These are phyloP conservation scores for Syzygium aqueum DNA, from an alignment of 345 rosid genomes.

Conservation along the genomic window DNA sequence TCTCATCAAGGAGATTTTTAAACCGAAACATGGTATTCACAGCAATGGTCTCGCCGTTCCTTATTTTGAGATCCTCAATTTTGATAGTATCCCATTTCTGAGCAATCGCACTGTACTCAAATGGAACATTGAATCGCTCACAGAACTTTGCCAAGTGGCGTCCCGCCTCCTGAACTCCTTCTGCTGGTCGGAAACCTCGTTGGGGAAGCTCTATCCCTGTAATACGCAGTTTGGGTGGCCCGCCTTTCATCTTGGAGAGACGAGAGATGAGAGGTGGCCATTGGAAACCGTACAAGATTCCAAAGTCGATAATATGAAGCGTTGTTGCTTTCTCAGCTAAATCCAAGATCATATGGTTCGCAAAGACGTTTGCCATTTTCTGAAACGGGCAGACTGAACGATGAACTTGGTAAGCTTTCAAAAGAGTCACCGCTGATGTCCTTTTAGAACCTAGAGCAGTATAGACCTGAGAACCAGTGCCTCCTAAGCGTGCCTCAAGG, in stretches of 20 bases:
- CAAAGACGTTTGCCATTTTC: conserved; percentile 44
- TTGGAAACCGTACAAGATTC: conserved; percentile 71
- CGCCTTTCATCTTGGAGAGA: conserved; percentile 43
- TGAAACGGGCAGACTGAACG: conserved; percentile 50
- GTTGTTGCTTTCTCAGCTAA: conserved; percentile 31
- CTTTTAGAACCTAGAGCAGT: conserved; percentile 29
- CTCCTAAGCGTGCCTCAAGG: conserved; percentile 71
- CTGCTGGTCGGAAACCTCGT: conserved; percentile 68
- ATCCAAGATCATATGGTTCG: conserved; percentile 38
- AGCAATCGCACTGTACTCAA: conserved; percentile 65
- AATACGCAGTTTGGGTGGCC: conserved; percentile 73
- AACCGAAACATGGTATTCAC: conserved; percentile 58
- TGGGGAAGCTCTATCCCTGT: conserved; percentile 85
- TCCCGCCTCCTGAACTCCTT: conserved; percentile 62
- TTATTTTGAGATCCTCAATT: conserved; percentile 47
- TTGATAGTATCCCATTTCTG: conserved; percentile 68
- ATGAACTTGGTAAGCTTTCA: conserved; percentile 55
- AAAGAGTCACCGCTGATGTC: conserved; percentile 43
- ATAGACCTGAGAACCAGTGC: conserved; percentile 46
- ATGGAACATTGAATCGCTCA: conserved; percentile 51
- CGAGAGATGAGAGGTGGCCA: conserved; percentile 68
- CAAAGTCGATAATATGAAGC: conserved; percentile 75
- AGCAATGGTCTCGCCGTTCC: conserved; percentile 37
- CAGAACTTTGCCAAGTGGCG: conserved; percentile 61
- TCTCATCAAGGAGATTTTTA: conserved; percentile 63